phyloP scores from a whole-genome alignment of 768 basidiomycete species.

The Psilocybe cubensis region DNA sequence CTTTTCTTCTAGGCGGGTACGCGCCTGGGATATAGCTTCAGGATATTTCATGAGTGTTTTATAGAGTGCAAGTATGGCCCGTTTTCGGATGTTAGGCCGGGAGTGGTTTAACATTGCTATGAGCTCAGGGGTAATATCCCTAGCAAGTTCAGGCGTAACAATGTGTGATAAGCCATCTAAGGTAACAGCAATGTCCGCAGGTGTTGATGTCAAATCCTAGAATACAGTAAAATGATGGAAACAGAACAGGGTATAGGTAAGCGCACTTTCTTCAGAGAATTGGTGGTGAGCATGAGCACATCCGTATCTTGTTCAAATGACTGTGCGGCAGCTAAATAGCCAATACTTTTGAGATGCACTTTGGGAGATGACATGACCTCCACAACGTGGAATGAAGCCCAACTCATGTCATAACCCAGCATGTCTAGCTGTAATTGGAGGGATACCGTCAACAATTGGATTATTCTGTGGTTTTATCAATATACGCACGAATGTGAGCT shows the following conservation, averaged over 20 bases:
- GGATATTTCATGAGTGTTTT: constrained; percentile 84
- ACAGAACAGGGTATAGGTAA: not conserved
- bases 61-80: constrained; percentile 85
- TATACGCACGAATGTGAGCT: constrained; percentile 88
- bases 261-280: constrained; percentile 89
- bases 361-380: constrained; percentile 97
- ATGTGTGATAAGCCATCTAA: constrained; percentile 86
- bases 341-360: constrained; percentile 92
- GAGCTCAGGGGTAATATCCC: constrained; percentile 87
- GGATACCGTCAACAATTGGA: constrained; percentile 1
- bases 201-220: constrained; percentile 81
- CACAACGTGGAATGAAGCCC: constrained; percentile 96
- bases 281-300: constrained; percentile 96
- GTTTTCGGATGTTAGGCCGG: constrained; percentile 84
- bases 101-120: constrained; percentile 90
- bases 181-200: constrained; percentile 74
- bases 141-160: constrained; percentile 85
- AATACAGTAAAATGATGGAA: constrained; percentile 21
- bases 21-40: constrained; percentile 67
- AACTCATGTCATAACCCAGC: constrained; percentile 93
- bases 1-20: constrained; percentile 75
- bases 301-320: constrained; percentile 95
- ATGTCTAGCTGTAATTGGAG: constrained; percentile 80
- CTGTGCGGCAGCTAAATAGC: constrained; percentile 91
- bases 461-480: not conserved